Conservation (phyloP, 192 early-diverging fungal genomes). For the Backusella macrospora region DNA sequence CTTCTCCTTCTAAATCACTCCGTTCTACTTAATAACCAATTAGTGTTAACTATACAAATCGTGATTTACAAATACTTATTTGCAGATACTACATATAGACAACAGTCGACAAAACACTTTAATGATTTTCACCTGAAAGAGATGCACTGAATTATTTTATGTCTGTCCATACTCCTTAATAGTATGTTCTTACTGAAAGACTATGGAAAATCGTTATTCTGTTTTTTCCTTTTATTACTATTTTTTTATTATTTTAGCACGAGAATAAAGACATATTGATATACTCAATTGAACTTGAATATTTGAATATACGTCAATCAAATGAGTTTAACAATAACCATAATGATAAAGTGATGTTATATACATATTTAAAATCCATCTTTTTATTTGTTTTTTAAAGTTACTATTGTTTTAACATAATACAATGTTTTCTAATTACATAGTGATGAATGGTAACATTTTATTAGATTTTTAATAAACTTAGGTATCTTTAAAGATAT, state of each 20-base stretch:
- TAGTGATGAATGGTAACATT: background rate
- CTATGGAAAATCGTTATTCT: background rate
- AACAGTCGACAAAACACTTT: background rate
- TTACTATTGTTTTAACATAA: background rate
- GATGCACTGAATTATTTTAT: too few species aligned
- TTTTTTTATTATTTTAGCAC: constrained; percentile 1
- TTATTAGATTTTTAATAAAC: background rate
- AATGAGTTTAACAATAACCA: background rate
- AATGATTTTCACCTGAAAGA: too few species aligned
- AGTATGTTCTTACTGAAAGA: background rate
- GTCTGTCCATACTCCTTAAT: background rate
- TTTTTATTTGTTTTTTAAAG: background rate
- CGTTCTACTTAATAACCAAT: background rate
- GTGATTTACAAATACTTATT: background rate
- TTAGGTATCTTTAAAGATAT: background rate
- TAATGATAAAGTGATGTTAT: background rate
- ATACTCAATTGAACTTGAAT: background rate
- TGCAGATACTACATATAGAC: background rate
- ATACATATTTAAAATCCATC: background rate
- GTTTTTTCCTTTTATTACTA: background rate
- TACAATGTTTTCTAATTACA: background rate
- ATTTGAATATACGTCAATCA: constrained; percentile 1
- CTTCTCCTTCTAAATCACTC: constrained; percentile 3
- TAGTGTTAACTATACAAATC: background rate
- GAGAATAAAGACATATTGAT: background rate